Evolutionary conservation across 2,329 filamentous ascomycete species (phyloP).

Genomic region (Fusarium clavum): DNA sequence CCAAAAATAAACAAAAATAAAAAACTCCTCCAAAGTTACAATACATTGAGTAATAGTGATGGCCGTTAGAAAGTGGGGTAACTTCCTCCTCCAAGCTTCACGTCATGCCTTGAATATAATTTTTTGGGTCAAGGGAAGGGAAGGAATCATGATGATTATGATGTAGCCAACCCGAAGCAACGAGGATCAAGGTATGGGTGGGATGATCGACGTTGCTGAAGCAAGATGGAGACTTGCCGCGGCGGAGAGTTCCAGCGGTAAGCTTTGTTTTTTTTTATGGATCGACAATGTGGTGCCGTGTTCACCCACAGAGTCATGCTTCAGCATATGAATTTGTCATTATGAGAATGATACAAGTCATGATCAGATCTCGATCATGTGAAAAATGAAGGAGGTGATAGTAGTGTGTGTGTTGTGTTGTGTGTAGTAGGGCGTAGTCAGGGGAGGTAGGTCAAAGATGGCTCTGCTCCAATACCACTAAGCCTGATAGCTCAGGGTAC

Average conservation of each 20-base stretch:
- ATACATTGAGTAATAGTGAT: constrained; percentile 15
- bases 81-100: constrained; percentile 26
- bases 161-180: neutral
- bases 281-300: constrained; percentile 42
- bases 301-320: constrained; percentile 38
- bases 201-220: constrained; percentile 28
- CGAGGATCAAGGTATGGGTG: neutral
- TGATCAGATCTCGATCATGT: constrained; percentile 16
- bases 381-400: neutral
- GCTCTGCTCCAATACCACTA: constrained; percentile 30
- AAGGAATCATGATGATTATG: neutral
- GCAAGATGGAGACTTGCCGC: constrained; percentile 26
- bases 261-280: constrained; percentile 7
- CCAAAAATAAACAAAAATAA: neutral
- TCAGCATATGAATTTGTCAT: constrained; percentile 31
- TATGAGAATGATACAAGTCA: constrained; percentile 17
- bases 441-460: constrained; percentile 5
- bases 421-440: neutral
- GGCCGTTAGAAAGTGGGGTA: constrained; percentile 27
- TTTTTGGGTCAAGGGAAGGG: neutral
- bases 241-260: constrained; percentile 23
- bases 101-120: constrained; percentile 8
- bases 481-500: constrained; percentile 34
- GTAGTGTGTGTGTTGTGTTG: neutral
- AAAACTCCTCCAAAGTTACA: constrained; percentile 21